Base-by-base conservation (phyloP, 78 protist genomes). In the Creolimax fragrantissima region DNA sequence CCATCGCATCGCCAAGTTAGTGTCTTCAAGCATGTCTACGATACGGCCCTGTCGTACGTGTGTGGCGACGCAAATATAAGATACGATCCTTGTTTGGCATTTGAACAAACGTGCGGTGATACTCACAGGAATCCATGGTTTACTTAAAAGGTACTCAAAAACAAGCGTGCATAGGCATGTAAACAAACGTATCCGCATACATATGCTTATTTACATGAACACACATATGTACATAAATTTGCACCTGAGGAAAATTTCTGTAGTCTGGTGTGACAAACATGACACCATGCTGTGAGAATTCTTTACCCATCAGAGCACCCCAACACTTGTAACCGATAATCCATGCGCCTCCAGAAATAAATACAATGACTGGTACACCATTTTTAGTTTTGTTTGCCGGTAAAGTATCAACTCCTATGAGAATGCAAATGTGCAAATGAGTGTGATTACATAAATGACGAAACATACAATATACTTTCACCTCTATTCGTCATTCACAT, bases 271-370 rank as follows among this genome's bases (percentile, higher is more conserved):
- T 3, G 44, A 93, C 47, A 58, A 3, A 41, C 41, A 95, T 5
- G 43, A 89, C 83, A 17, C 95, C 95, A 7, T 6, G 4, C 24
- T 3, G n/a, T 7, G 88, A 35, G 3, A 95, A 81, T 5, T 44
- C 47, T 2, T 5, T 2, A 2, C 91, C 96, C 35, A 91, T 7
- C n/a, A 95, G 42, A 86, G 92, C 92, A 17, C 90, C 86, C 96
- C 96, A 94, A 41, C 17, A 5, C 89, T 91, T 88, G 92, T 92
- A 94, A 32, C 96, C 96, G 36, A 95, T 93, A 32, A 94, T 94
- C 96, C 96, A 95, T 3, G 95, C 96, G 32, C 96, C 96, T 2
- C 96, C 96, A 3, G 88, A 4, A 11, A 93, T 44, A 41, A 89
- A 95, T 36, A 95, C 32, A 2, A 93, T 92, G 35, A 93, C 91